Base-by-base conservation (phyloP, 73 alveolate genomes). In the Paraurostyla sp. region DNA sequence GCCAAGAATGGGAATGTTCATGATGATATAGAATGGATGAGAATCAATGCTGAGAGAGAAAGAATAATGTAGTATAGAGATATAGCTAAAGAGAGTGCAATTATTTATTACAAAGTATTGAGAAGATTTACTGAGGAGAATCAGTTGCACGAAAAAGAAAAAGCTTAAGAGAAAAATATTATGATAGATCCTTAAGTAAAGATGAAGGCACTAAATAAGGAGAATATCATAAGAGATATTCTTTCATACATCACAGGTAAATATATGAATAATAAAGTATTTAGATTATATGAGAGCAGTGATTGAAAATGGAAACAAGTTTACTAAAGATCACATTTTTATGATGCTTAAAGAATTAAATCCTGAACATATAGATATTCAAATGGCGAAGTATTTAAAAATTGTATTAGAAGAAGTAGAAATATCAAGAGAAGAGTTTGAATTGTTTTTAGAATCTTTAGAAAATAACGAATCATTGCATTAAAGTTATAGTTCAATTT, bases 11-110 rank as follows among this genome's bases (percentile, higher is more conserved):
- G 71, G 22, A 43, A 73, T 48, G 86, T 73, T 13, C 80, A 78
- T 36, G 89, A 78, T 32, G 89, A 78, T 29, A 54, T 78, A 0
- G 89, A 78, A 54, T 78, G 89, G 89, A 54, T 78, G 78, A 50
- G 89, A 23, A 78, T 78, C 29, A 78, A 78, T 36, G 89, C 89
- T 20, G 89, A 78, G 43, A 78, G 78, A 54, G 30, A 78, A 35
- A 46, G 89, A 9, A 78, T 78, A 23, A 1, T n/a, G 2, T 25
- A 51, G 29, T 78, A 51, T 43, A 78, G 78, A 52, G 78, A 78
- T 4, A 54, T 78, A 7, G 89, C 89, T 40, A 52, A 49, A 35
- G 65, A 78, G 46, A 78, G 89, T 54, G 89, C 89, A 33, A 60
- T 54, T 27, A 29, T 49, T 23, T 78, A 78, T 36, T 78, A 78